A percentile compares a stretch with the other conserved stretches of the same genome.
Conservation (phyloP, 495 filamentous ascomycete species). For the Penicillium longicatenatum region DNA sequence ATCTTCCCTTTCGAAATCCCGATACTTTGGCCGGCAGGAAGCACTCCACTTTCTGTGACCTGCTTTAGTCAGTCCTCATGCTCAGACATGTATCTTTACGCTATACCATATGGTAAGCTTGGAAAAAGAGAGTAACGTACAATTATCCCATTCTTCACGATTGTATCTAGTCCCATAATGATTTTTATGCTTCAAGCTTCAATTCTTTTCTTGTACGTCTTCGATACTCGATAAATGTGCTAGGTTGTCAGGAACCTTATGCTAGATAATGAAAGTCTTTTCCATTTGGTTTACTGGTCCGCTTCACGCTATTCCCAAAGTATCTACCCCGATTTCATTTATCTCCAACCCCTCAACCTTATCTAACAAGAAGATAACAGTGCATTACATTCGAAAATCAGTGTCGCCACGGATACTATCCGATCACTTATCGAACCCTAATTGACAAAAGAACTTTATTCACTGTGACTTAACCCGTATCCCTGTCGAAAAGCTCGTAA, state of each 20-base stretch:
- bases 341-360: neutral
- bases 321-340: neutral
- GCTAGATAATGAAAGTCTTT: neutral
- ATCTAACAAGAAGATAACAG: neutral
- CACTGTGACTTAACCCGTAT: too few species aligned
- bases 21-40: conserved; percentile 7
- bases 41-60: conserved; percentile 11
- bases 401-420: too few species aligned
- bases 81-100: neutral
- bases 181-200: neutral
- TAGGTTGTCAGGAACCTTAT: neutral
- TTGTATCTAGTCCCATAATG: conserved; percentile 7
- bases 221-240: neutral
- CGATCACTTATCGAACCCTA: too few species aligned
- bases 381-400: too few species aligned
- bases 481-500: too few species aligned
- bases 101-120: neutral
- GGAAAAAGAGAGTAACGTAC: neutral
- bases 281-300: neutral
- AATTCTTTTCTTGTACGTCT: neutral
- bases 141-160: conserved; percentile 10
- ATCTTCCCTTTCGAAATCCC: conserved; percentile 10
- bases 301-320: conserved; percentile 1
- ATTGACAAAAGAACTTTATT: too few species aligned
- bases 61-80: neutral